Conservation (phyloP, 1,284 basidiomycete species). For the Farysia itapuensis region DNA sequence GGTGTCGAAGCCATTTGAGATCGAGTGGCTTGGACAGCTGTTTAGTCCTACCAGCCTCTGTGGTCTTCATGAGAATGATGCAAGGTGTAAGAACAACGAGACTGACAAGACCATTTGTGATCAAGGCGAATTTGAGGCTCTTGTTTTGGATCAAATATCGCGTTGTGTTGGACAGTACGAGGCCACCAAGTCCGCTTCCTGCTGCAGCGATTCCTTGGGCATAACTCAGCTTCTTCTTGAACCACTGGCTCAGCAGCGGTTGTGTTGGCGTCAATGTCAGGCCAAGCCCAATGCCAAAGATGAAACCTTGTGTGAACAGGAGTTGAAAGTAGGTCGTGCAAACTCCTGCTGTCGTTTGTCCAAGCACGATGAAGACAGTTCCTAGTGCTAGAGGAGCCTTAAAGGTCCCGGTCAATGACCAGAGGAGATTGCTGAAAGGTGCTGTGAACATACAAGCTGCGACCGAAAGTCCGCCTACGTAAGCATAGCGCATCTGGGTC, state of each 20-base stretch:
- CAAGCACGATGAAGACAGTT: slow-evolving; percentile 31
- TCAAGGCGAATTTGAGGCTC: slow-evolving; percentile 33
- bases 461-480: slow-evolving; percentile 61
- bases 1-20: slow-evolving; percentile 48
- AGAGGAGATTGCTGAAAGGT: slow-evolving; percentile 60
- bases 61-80: slow-evolving; percentile 57
- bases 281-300: slow-evolving; percentile 43
- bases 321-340: slow-evolving; percentile 38
- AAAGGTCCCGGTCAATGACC: slow-evolving; percentile 52
- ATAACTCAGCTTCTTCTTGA: slow-evolving; percentile 16
- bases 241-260: slow-evolving; percentile 33
- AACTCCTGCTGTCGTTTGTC: slow-evolving; percentile 32
- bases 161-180: slow-evolving; percentile 29
- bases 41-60: slow-evolving; percentile 22
- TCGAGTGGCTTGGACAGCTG: slow-evolving; percentile 46
- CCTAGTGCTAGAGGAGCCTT: slow-evolving; percentile 59
- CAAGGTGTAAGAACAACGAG: slow-evolving; percentile 58
- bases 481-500: slow-evolving; percentile 61
- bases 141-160: slow-evolving; percentile 29
- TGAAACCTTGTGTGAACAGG: slow-evolving; percentile 41
- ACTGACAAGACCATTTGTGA: slow-evolving; percentile 58
- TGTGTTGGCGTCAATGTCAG: slow-evolving; percentile 41
- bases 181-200: slow-evolving; percentile 20
- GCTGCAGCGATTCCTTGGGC: slow-evolving; percentile 17
- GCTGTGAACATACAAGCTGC: slow-evolving; percentile 58